Conservation (phyloP, 1,284 basidiomycete genomes). For the Schizophyllum amplum region DNA sequence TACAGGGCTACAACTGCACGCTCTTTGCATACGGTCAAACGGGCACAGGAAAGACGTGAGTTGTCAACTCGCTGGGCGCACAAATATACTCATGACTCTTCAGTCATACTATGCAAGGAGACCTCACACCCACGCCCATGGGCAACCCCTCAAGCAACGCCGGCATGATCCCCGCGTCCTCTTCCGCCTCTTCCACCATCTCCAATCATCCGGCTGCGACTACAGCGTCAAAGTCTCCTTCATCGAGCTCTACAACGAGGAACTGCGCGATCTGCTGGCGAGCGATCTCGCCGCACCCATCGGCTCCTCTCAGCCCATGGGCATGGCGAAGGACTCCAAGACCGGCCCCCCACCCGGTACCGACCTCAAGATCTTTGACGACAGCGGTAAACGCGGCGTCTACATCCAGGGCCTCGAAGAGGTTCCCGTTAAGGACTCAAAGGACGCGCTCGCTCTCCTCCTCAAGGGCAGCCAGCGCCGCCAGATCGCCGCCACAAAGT, state of each 20-base stretch:
- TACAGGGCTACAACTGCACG: slow-evolving; percentile 96
- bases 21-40: slow-evolving; percentile 99
- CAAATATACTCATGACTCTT: slow-evolving; percentile 1
- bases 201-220: slow-evolving; percentile 73
- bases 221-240: slow-evolving; percentile 94
- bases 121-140: slow-evolving; percentile 73
- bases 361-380: slow-evolving; percentile 86
- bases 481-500: slow-evolving; percentile 94
- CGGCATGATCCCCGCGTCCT: slow-evolving; percentile 96
- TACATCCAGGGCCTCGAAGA: slow-evolving; percentile 96
- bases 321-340: slow-evolving; percentile 32
- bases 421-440: slow-evolving; percentile 73
- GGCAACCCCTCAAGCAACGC: slow-evolving; percentile 86
- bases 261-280: slow-evolving; percentile 89
- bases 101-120: slow-evolving; percentile 94
- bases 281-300: slow-evolving; percentile 59
- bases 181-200: slow-evolving; percentile 85
- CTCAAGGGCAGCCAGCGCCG: slow-evolving; percentile 85
- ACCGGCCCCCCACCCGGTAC: slow-evolving; percentile 8
- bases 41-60: slow-evolving; percentile 96
- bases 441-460: slow-evolving; percentile 81
- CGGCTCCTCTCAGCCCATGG: slow-evolving; percentile 64
- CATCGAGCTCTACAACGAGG: slow-evolving; percentile 99
- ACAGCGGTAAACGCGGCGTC: slow-evolving; percentile 80
- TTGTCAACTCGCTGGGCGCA: slow-evolving; percentile 10